Percentiles rank a stretch among this genome's conserved stretches.
These are phyloP conservation scores for Carex littledalei DNA, from an alignment of 176 grass and related monocot genomes.

Conservation along the genomic window DNA sequence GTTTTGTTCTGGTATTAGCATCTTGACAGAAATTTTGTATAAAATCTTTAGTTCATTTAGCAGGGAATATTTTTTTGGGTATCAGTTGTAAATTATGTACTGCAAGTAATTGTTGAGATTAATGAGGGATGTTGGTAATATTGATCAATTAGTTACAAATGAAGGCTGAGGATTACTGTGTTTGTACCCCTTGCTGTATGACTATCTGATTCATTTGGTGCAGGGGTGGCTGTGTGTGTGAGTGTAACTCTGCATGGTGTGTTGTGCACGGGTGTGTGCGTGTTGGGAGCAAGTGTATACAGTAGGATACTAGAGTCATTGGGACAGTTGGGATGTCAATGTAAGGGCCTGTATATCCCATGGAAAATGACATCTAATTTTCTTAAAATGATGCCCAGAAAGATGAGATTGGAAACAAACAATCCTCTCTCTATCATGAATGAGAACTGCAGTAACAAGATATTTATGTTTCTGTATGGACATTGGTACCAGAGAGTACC, in stretches of 20 bases:
- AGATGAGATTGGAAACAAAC: neutral
- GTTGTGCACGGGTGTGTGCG: neutral
- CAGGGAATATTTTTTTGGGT: neutral
- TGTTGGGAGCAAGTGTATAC: neutral
- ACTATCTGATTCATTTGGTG: neutral
- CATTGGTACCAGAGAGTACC: neutral
- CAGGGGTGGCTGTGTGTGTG: neutral
- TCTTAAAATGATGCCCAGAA: neutral
- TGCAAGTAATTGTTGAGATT: neutral
- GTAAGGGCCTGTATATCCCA: neutral
- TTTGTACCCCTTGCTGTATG: neutral
- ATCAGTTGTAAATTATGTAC: neutral
- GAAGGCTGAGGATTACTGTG: neutral
- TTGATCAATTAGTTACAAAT: neutral
- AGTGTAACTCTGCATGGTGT: neutral
- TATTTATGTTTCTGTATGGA: neutral
- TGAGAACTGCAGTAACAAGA: neutral
- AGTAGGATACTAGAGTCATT: slow-evolving; percentile 9
- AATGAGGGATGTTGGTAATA: neutral
- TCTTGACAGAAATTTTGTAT: neutral
- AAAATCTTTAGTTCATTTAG: slow-evolving; percentile 12
- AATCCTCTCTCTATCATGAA: too few species aligned
- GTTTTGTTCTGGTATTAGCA: neutral
- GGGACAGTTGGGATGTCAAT: slow-evolving; percentile 15
- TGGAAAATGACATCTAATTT: slow-evolving; percentile 20